Base-by-base conservation (phyloP, 768 basidiomycete species). In the Leccinum subtestaceum region DNA sequence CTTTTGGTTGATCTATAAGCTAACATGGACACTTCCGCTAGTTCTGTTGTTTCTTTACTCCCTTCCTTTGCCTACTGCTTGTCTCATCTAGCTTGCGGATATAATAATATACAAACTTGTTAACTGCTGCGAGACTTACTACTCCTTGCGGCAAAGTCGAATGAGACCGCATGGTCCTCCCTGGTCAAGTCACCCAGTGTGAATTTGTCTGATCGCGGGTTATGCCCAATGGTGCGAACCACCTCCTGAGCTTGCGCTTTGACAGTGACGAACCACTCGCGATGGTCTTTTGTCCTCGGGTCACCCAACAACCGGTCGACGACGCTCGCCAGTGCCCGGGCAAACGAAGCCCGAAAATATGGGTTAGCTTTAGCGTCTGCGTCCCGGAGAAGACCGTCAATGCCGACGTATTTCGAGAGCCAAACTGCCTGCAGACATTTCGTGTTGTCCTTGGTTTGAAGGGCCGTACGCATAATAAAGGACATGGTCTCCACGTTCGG, bases 341-440 rank as follows among this genome's bases (percentile, higher is more conserved):
- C 79, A 31, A 88, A 74, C 61, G 84, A 86, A 12, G 74, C 70
- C 5, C 74, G 75, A 69, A 76, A 76, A 67, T 83, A 82, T 2
- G 60, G 53, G 45, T 65, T 60, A 47, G 69, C 56, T 31, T 65
- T 60, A 46, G 69, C 56, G 48, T 47, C 27, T 53, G 63, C 29
- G 38, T 61, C 57, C 47, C 47, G 60, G 19, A 83, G 68, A 27
- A 84, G 65, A 17, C 52, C 58, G 27, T 75, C 75, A 9, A 76
- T 70, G 40, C 81, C 79, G 48, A 85, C 70, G 64, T 80, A 71
- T 60, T 78, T 71, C 8, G 84, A 68, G 5, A 93, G 81, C 38
- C 89, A 81, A 56, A 90, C 64, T 58, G 79, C 81, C 64, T 89
- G 87, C 23, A 83, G 80, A 65, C 83, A 75, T 65, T 84, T 75